These are phyloP conservation scores for Leishmania martiniquensis DNA, from an alignment of 208 protist genomes.

Conservation along the genomic window DNA sequence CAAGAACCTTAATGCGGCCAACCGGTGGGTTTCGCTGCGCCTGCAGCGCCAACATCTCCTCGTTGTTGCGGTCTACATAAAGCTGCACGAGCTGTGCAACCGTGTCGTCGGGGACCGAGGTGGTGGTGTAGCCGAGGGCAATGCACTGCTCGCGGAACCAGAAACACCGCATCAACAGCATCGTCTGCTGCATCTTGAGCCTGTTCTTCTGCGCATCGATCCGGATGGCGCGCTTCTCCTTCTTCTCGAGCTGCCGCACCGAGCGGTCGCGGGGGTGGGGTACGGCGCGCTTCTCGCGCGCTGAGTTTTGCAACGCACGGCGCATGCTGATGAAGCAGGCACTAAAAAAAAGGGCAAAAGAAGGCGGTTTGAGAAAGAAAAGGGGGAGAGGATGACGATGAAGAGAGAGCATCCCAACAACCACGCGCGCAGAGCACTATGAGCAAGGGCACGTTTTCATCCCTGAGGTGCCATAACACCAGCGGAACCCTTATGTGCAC, in stretches of 20 bases:
- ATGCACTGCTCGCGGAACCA: conserved; percentile 84
- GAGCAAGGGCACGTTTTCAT: background rate
- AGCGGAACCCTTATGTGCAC: background rate
- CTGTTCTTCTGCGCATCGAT: conserved; percentile 41
- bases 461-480: background rate
- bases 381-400: conserved; percentile 11
- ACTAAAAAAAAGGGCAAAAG: background rate
- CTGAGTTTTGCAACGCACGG: conserved; percentile 27
- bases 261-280: conserved; percentile 69
- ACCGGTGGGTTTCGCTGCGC: conserved; percentile 53
- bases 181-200: conserved; percentile 38
- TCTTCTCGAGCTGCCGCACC: conserved; percentile 75
- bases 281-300: conserved; percentile 39
- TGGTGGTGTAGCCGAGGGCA: conserved; percentile 39
- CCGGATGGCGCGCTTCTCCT: conserved; percentile 45
- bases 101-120: conserved; percentile 43
- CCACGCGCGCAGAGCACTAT: background rate
- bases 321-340: conserved; percentile 17
- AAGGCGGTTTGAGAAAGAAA: background rate
- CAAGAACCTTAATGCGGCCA: conserved; percentile 73
- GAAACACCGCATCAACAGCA: conserved; percentile 57
- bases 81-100: conserved; percentile 47
- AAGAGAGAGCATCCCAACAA: background rate
- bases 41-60: conserved; percentile 56
- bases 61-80: conserved; percentile 70